Evolutionary conservation across 176 grass and related monocot species (phyloP).

Genomic region (Oryza meridionalis): DNA sequence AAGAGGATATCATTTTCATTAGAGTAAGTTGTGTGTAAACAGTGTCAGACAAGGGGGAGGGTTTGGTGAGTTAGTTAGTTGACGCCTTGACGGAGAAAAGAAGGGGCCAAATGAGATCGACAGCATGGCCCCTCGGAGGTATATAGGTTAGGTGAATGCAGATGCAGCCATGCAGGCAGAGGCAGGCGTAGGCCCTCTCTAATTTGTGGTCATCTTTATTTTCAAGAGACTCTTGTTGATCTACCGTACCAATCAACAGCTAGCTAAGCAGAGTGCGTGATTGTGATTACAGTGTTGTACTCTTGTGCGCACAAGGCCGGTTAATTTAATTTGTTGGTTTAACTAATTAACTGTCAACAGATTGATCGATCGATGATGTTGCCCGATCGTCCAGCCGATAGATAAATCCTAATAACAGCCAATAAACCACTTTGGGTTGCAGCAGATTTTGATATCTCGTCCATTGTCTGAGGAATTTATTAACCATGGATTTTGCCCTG

Average conservation of each 20-base stretch:
- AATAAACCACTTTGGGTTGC: too few species aligned
- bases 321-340: background rate
- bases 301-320: background rate
- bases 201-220: background rate
- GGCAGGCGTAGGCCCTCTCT: background rate
- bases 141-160: background rate
- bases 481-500: too few species aligned
- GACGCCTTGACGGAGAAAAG: too few species aligned
- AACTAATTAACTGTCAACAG: too few species aligned
- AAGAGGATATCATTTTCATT: background rate
- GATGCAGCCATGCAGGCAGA: too few species aligned
- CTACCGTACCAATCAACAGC: background rate
- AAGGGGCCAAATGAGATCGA: background rate
- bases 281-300: background rate
- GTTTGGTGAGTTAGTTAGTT: conserved; percentile 33
- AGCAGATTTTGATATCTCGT: too few species aligned
- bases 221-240: background rate
- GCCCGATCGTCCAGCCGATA: too few species aligned
- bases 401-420: too few species aligned
- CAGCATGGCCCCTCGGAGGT: background rate
- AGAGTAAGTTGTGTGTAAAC: too few species aligned
- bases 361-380: too few species aligned
- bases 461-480: too few species aligned
- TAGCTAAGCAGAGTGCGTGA: background rate
- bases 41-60: background rate